Base-by-base conservation (phyloP, 768 basidiomycete genomes). In the Tricholoma terreum region DNA sequence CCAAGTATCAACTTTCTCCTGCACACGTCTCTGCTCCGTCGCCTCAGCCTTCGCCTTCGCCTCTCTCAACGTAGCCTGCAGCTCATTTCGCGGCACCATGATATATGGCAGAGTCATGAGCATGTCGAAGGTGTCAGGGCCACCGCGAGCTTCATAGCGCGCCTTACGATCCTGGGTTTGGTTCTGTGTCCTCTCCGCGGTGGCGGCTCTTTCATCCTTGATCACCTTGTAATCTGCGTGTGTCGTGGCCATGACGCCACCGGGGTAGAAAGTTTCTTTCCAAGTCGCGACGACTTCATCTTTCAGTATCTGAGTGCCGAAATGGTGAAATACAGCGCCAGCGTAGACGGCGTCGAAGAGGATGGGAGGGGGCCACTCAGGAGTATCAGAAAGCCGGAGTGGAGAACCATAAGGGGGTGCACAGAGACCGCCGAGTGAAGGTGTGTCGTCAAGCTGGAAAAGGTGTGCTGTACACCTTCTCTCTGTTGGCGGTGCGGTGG, bases 321-420 rank as follows among this genome's bases (percentile, higher is more conserved):
- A 65, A 56, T 60, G 51, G 31, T 55, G 22, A 35, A 63, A 22
- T 15, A 63, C 38, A 49, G 60, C 58, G 22, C 45, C 43, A 15
- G 64, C 64, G 43, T 61, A 65, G 55, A 61, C 57, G 34, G 54
- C 54, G 36, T 65, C 65, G 46, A 65, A 63, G 50, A 65, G 58
- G 30, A 61, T 60, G 49, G 52, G 42, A 48, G 65, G 62, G 22
- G 65, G 62, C 56, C 56, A 60, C 30, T 58, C 45, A 52, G 40
- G 31, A 27, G 7, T 53, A 36, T 36, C 43, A 36, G 61, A 56
- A 55, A 59, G 22, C 4, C 46, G 59, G 58, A 65, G 6, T 58
- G 40, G 36, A 54, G 27, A 48, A 45, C 60, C 51, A 1, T 31
- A 59, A 49, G 52, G 51, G 15, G 33, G 40, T 40, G 31, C 36